Conservation (phyloP, 805 yeast genomes). For the Candida yuanshanica region DNA sequence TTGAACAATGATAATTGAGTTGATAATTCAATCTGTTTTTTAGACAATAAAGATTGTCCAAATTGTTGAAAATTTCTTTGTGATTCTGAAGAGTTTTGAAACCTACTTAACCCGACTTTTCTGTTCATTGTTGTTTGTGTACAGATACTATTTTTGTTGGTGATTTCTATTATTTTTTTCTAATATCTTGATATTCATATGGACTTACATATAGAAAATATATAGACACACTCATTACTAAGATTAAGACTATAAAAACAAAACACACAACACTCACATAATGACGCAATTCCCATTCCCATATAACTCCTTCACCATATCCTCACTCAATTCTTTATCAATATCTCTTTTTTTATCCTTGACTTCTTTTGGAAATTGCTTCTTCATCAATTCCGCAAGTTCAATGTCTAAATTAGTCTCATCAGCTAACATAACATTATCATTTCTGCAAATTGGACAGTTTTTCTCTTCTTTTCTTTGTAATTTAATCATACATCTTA, state of each 20-base stretch:
- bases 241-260: background rate
- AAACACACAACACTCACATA: background rate
- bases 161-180: too few species aligned
- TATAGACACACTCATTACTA: too few species aligned
- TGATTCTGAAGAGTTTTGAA: constrained; percentile 26
- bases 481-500: constrained; percentile 63
- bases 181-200: too few species aligned
- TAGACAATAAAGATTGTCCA: constrained; percentile 28
- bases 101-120: constrained; percentile 41
- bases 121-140: background rate
- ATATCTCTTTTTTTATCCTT: constrained; percentile 56
- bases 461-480: constrained; percentile 52
- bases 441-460: constrained; percentile 61
- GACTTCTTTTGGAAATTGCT: constrained; percentile 61
- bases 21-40: constrained; percentile 54
- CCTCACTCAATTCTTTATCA: constrained; percentile 40
- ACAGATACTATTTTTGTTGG: background rate
- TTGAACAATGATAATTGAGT: constrained; percentile 77
- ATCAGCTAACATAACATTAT: constrained; percentile 53
- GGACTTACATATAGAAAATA: too few species aligned
- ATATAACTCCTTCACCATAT: constrained; percentile 26
- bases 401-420: constrained; percentile 52
- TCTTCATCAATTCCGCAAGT: constrained; percentile 46
- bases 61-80: constrained; percentile 14
- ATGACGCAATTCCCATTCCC: constrained; percentile 7